These are phyloP conservation scores for Blakeslea trispora DNA, from an alignment of 371 early-diverging fungal species.

Conservation along the genomic window DNA sequence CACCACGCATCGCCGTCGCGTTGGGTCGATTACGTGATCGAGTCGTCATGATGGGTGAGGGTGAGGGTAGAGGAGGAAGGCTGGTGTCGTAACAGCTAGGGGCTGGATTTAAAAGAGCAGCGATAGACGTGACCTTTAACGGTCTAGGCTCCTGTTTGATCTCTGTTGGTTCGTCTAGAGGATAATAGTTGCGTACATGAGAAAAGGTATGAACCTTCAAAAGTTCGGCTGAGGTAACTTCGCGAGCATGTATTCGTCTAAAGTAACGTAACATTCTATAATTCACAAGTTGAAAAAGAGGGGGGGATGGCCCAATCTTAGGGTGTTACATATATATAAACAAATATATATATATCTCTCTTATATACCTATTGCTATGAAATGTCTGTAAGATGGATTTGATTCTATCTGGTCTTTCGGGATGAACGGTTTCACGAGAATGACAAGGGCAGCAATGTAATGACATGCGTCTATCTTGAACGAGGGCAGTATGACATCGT, in stretches of 20 bases:
- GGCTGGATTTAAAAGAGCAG: constrained; percentile 36
- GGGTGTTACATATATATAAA: neutral
- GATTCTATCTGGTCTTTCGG: constrained; percentile 66
- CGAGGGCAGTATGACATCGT: constrained; percentile 60
- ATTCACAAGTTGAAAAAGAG: neutral
- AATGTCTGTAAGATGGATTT: constrained; percentile 39
- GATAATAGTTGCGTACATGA: constrained; percentile 59
- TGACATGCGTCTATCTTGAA: constrained; percentile 59
- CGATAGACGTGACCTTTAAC: constrained; percentile 38
- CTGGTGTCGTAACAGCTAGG: neutral
- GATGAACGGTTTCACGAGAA: constrained; percentile 59
- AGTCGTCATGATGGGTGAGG: constrained; percentile 3
- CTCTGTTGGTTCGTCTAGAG: constrained; percentile 17
- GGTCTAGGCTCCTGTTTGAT: constrained; percentile 23
- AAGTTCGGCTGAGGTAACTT: constrained; percentile 55
- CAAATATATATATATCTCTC: constrained; percentile 2
- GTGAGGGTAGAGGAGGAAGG: neutral
- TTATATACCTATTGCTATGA: constrained; percentile 39
- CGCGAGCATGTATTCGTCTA: constrained; percentile 52
- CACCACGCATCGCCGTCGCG: constrained; percentile 28
- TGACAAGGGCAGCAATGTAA: constrained; percentile 63
- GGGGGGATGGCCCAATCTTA: too few relatives aligned
- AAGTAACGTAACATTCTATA: constrained; percentile 53
- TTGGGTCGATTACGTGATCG: neutral
- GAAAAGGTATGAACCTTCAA: constrained; percentile 52